Evolutionary conservation across 306 rosid species (phyloP).

Genomic region (Trifolium pratense): DNA sequence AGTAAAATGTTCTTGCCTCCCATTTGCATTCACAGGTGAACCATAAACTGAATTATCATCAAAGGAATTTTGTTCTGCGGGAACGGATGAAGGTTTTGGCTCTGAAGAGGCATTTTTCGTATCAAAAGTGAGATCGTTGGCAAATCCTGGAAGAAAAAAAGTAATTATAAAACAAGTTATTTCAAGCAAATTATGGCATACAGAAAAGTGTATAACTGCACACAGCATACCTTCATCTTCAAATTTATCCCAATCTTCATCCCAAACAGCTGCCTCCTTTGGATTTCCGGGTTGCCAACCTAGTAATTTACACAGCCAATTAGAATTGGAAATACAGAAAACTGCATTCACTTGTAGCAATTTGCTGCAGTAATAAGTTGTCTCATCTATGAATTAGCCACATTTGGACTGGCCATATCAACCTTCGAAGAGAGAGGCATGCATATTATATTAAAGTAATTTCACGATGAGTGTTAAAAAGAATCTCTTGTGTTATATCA

Average conservation of each 20-base stretch:
- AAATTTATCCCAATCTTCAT: conserved; percentile 99
- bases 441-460: neutral
- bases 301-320: conserved; percentile 42
- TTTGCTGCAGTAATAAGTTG: too few relatives aligned
- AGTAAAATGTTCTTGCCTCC: conserved; percentile 47
- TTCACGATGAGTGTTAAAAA: conserved; percentile 7
- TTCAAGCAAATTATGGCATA: conserved; percentile 25
- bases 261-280: conserved; percentile 87
- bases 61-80: conserved; percentile 54
- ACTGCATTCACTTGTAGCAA: too few relatives aligned
- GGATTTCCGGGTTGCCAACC: conserved; percentile 96
- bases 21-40: conserved; percentile 60
- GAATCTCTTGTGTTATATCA: neutral
- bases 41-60: conserved; percentile 58
- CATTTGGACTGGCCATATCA: neutral
- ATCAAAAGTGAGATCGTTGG: conserved; percentile 65
- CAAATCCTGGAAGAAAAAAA: conserved; percentile 72
- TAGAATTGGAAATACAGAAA: conserved; percentile 40
- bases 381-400: conserved; percentile 12
- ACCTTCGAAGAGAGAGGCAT: conserved; percentile 17
- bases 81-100: conserved; percentile 50
- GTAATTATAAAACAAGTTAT: conserved; percentile 28
- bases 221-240: conserved; percentile 86
- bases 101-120: conserved; percentile 51
- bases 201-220: neutral